Conservation (phyloP, 441 rosid species). For the Gossypium gossypioides region DNA sequence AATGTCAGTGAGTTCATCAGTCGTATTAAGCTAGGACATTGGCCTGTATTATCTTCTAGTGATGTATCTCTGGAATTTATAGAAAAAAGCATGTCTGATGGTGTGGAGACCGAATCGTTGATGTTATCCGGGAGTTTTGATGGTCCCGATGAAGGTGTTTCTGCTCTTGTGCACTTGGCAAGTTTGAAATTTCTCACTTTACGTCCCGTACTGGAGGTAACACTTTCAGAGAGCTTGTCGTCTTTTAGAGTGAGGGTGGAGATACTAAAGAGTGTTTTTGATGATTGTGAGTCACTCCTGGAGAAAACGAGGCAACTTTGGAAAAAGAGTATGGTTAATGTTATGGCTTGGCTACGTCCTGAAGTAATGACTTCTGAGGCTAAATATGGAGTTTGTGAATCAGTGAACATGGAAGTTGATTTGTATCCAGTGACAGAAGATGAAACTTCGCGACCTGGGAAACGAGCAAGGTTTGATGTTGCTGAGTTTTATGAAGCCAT, state of each 20-base stretch:
- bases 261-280: constrained; percentile 59
- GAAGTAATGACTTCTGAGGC: constrained; percentile 80
- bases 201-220: constrained; percentile 42
- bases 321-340: constrained; percentile 84
- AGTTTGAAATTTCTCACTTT: constrained; percentile 57
- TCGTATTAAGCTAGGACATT: constrained; percentile 83
- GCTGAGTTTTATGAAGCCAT: constrained; percentile 88
- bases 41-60: constrained; percentile 64
- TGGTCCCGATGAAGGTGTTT: constrained; percentile 74
- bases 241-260: constrained; percentile 71
- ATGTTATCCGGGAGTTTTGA: constrained; percentile 70
- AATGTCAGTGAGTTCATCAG: constrained; percentile 38
- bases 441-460: constrained; percentile 28
- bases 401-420: constrained; percentile 29
- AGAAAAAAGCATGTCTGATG: constrained; percentile 29
- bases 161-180: constrained; percentile 69
- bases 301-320: constrained; percentile 63
- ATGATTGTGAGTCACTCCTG: constrained; percentile 64
- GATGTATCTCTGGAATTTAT: constrained; percentile 57
- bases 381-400: constrained; percentile 40
- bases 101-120: constrained; percentile 29
- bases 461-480: constrained; percentile 53
- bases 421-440: constrained; percentile 18
- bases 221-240: constrained; percentile 27
- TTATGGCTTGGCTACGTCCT: constrained; percentile 87